phyloP scores from a whole-genome alignment of 306 rosid species.

The Gillenia trifoliata region DNA sequence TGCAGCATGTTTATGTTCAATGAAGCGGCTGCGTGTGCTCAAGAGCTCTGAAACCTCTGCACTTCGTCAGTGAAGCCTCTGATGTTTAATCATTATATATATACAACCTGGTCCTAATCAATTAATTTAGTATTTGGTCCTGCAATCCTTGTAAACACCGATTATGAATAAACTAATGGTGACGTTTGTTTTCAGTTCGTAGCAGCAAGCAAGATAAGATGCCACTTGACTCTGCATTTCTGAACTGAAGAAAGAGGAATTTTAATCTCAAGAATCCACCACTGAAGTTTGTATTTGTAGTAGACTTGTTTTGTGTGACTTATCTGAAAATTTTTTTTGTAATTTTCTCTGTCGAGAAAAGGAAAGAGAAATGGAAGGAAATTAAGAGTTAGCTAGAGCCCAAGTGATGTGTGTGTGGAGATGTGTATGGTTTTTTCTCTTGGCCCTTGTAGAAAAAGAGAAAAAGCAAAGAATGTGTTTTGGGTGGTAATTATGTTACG shows the following conservation, averaged over 20 bases:
- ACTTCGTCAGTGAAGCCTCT: conserved; percentile 53
- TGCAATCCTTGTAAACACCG: not conserved
- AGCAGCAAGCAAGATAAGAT: conserved; percentile 41
- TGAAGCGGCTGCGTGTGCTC: conserved; percentile 77
- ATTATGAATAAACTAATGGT: not conserved
- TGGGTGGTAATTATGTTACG: not conserved
- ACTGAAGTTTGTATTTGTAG: conserved; percentile 22
- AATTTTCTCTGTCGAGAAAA: conserved; percentile 9
- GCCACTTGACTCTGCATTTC: conserved; percentile 19
- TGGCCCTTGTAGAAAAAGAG: conserved; percentile 35
- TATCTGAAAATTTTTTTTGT: conserved; percentile 25
- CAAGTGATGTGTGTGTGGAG: conserved; percentile 28
- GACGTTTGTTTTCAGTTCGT: conserved; percentile 25
- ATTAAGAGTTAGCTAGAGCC: not conserved
- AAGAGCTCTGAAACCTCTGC: conserved; percentile 73
- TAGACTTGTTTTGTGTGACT: conserved; percentile 15
- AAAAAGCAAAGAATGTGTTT: not conserved
- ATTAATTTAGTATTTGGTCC: not conserved
- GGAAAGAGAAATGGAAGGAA: not conserved
- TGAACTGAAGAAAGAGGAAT: conserved; percentile 27
- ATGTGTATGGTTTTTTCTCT: conserved; percentile 18
- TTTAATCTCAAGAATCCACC: conserved; percentile 11
- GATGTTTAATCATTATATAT: not conserved
- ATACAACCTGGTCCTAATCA: not conserved
- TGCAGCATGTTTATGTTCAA: conserved; percentile 85